Evolutionary conservation across 805 yeast genomes (phyloP), one percentile per base, ranked within the genome.

Genomic region (Yarrowia divulgata): DNA sequence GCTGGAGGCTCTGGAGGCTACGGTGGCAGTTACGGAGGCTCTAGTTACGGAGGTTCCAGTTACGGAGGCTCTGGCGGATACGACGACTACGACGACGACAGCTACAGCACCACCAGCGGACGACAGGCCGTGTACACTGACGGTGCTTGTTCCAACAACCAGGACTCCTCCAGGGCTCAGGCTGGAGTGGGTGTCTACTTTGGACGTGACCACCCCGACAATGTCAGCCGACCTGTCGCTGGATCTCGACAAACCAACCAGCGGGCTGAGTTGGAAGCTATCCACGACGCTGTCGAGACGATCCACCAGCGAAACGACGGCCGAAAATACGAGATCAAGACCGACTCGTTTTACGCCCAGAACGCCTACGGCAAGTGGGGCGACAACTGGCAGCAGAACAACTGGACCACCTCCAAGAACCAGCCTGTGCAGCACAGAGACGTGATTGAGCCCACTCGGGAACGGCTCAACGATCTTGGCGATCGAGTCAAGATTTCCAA

Each of bases 361-460:
- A 18, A 57, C 18, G 37, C 49, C 32, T 10, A 16, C n/a, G 10
- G 39, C 45, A 54, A 39, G 34, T 54, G 60, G 60, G 60, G 60
- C 34, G 9, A 8, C 45, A 39, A 23, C 12, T 54, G 60, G 60
- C 45, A 39, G 39, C 45, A 54, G 45, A 54, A 54, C 14, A 23
- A 23, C 34, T 54, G 60, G 60, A 39, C 35, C 34, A 54, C 60
- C 13, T 37, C 60, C 45, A 54, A 54, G 46, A 54, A 54, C 45
- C 35, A 37, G 45, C 45, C 60, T 14, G 60, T 54, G 9, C 42
- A 54, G 34, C 60, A 54, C 45, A 6, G 60, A 14, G 60, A 54
- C 19, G 18, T 54, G 32, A 54, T 57, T 40, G 49, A 42, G 49
- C 64, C 64, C 16, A 57, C 48, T 10, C 49, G 29, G 5, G 10